Percentiles rank a stretch among this genome's conserved stretches.
These are phyloP conservation scores for Sanghuangporus sanghuang DNA, from an alignment of 1,284 basidiomycete species.

Conservation along the genomic window DNA sequence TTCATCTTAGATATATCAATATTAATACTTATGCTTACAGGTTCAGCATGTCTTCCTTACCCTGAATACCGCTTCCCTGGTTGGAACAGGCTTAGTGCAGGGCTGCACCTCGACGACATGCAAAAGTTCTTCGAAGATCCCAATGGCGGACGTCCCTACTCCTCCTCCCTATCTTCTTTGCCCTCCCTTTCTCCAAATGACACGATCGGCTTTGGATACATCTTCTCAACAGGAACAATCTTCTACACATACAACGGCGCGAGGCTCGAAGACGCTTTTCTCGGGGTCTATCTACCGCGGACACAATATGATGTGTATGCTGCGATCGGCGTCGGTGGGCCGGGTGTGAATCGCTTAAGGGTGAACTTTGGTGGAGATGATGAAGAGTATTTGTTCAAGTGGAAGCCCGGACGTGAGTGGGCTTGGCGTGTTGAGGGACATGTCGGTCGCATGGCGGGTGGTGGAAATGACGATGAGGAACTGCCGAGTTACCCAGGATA, in stretches of 20 bases:
- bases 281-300: conserved; percentile 51
- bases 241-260: conserved; percentile 66
- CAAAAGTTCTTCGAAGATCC: conserved; percentile 69
- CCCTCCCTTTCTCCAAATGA: conserved; percentile 37
- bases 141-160: conserved; percentile 53
- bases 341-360: conserved; percentile 45
- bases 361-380: conserved; percentile 58
- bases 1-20: not conserved
- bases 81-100: conserved; percentile 64
- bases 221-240: conserved; percentile 42
- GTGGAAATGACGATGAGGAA: conserved; percentile 25
- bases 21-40: conserved; percentile 27
- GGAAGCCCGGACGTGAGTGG: conserved; percentile 60
- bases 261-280: conserved; percentile 54
- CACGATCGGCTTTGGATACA: conserved; percentile 59
- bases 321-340: conserved; percentile 48
- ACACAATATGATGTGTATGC: conserved; percentile 53
- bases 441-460: conserved; percentile 35
- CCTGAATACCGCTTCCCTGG: conserved; percentile 63
- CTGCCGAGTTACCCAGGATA: conserved; percentile 27
- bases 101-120: conserved; percentile 63
- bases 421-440: conserved; percentile 54
- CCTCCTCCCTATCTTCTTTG: conserved; percentile 30
- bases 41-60: conserved; percentile 61
- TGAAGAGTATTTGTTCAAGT: conserved; percentile 37